A percentile compares a stretch with the other conserved stretches of the same genome.
Conservation (phyloP, 2,329 filamentous ascomycete genomes). For the Elsinoe fawcettii region DNA sequence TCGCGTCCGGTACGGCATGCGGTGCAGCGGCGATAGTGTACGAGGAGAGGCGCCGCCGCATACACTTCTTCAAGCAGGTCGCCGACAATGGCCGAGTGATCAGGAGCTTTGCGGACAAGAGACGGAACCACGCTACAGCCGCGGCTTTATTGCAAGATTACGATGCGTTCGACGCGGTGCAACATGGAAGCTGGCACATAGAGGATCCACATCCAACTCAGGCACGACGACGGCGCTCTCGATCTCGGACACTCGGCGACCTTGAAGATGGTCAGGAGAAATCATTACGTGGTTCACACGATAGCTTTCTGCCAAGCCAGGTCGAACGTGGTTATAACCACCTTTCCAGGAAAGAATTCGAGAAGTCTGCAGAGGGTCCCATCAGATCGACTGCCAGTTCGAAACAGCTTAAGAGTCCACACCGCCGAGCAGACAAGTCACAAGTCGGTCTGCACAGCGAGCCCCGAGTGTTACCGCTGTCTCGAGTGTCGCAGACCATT, state of each 20-base stretch:
- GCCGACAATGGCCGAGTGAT: slow-evolving; percentile 27
- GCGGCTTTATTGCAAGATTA: slow-evolving; percentile 2
- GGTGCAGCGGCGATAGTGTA: slow-evolving; percentile 30
- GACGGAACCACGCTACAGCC: slow-evolving; percentile 8
- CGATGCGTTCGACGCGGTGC: slow-evolving; percentile 5
- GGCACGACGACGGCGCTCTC: not conserved
- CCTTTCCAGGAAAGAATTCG: not conserved
- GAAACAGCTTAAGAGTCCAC: not conserved
- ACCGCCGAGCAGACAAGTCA: no score
- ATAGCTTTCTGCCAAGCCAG: slow-evolving; percentile 10
- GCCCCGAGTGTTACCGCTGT: not conserved
- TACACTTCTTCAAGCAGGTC: slow-evolving; percentile 27
- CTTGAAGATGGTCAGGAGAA: not conserved
- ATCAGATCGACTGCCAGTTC: not conserved
- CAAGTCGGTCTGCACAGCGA: not conserved
- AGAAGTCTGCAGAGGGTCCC: not conserved
- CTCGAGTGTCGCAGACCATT: not conserved
- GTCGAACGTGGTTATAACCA: slow-evolving; percentile 10
- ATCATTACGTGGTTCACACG: not conserved
- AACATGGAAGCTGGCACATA: slow-evolving; percentile 11
- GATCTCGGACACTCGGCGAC: not conserved
- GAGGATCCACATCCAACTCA: slow-evolving; percentile 6
- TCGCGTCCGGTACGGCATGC: slow-evolving; percentile 32
- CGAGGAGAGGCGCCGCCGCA: slow-evolving; percentile 31
- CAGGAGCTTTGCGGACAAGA: slow-evolving; percentile 1